phyloP scores from a whole-genome alignment of 805 yeast species.

The Candida manassasensis region DNA sequence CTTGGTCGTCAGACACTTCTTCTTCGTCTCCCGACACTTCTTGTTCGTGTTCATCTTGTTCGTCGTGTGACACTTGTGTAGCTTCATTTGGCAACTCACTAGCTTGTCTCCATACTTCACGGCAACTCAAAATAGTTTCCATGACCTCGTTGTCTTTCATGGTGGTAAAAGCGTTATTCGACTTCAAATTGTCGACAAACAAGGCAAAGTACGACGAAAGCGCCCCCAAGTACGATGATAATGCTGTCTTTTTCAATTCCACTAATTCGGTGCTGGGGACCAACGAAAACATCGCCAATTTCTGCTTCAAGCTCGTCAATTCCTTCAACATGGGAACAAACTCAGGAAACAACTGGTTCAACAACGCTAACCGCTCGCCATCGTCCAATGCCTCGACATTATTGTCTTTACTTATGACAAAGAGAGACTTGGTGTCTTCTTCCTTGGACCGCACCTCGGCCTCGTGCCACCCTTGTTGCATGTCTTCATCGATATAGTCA shows the following conservation, averaged over 20 bases:
- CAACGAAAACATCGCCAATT: slow-evolving; percentile 7
- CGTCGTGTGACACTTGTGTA: slow-evolving; percentile 10
- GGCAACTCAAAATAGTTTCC: slow-evolving; percentile 75
- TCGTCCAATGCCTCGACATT: slow-evolving; percentile 37
- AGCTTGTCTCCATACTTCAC: slow-evolving; percentile 90
- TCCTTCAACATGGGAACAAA: slow-evolving; percentile 74
- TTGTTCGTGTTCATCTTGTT: slow-evolving; percentile 13
- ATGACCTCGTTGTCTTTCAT: slow-evolving; percentile 88
- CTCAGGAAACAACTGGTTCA: slow-evolving; percentile 74
- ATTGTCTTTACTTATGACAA: slow-evolving; percentile 37
- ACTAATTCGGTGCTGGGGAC: slow-evolving; percentile 26
- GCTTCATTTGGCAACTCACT: slow-evolving; percentile 38
- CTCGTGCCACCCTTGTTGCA: slow-evolving; percentile 74
- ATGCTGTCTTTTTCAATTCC: slow-evolving; percentile 59
- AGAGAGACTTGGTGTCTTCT: slow-evolving; percentile 15
- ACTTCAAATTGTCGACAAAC: slow-evolving; percentile 51
- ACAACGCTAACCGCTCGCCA: slow-evolving; percentile 47
- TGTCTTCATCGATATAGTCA: slow-evolving; percentile 61
- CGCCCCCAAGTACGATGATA: slow-evolving; percentile 74
- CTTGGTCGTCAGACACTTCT: slow-evolving; percentile 13
- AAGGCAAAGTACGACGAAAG: slow-evolving; percentile 76
- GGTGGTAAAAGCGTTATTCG: slow-evolving; percentile 47
- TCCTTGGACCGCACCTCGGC: slow-evolving; percentile 45
- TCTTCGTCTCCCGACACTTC: slow-evolving; percentile 17
- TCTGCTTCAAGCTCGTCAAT: slow-evolving; percentile 23